Base-by-base conservation (phyloP, 257 asterid species). In the Anisodus acutangulus region DNA sequence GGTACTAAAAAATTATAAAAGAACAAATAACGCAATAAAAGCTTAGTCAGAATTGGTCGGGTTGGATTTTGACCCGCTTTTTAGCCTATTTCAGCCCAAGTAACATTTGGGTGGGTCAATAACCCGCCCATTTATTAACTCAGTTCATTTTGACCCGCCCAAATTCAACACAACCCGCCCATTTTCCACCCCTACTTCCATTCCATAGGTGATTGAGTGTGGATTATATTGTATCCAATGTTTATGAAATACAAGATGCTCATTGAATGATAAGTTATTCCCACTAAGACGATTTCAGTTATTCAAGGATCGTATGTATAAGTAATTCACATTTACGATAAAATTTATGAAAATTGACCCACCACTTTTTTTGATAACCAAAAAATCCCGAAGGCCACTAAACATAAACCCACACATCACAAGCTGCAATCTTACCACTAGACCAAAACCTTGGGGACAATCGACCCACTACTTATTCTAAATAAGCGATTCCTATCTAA, bases 331-430 rank as follows among this genome's bases (percentile, higher is more conserved):
- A 16, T 69, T n/a, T 7, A 41, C 8, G 0, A 8, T 74, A 74
- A 49, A 49, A 74, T 47, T 72, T 26, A 19, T 49, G 60, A 47
- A 72, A 47, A 72, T 74, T 74, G 43, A 74, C 62, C 43, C 59
- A 47, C 60, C 39, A 49, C 22, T 49, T 49, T 3, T 74, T 0
- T 8, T n/a, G 3, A 74, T 74, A n/a, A 8, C 78, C 0, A 8
- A 69, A 53, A 69, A 39, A 39, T 15, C 13, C 0, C 0, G 26
- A 39, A 13, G 53, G 26, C 19, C 53, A 37, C 17, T 69, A 68
- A 12, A 68, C 53, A 51, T 68, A 68, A 31, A 37, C 72, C 47
- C 47, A 67, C 22, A 37, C 26, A 68, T 39, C 26, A 68, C 53
- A 69, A 69, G 78, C 3, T 69, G 31, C 12, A 2, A 69, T 39